Base-by-base conservation (phyloP, 768 basidiomycete species). In the Boletus sp. region DNA sequence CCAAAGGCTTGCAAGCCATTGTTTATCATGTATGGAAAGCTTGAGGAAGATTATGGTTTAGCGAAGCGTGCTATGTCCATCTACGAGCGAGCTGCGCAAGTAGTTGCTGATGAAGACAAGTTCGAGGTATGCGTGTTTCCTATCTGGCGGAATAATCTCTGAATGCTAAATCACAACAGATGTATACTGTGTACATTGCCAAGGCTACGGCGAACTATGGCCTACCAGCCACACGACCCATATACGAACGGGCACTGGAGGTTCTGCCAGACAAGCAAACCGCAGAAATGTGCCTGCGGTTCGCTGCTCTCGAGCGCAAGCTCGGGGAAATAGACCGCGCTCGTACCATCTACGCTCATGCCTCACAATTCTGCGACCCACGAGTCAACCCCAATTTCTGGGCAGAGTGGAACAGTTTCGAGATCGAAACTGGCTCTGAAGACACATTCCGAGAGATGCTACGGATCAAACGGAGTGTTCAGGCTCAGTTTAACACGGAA, bases 271-370 rank as follows among this genome's bases (percentile, higher is more conserved):
- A 98, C 75, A 81, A 83, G 46, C 92, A 98, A 76, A 97, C 96
- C 0, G 94, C 96, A 18, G 90, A 95, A 72, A 98, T 98, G 93
- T 98, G 95, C 71, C 79, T 98, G 20, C 91, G 94, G 45, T 99
- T 98, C 71, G 96, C 97, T 5, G 83, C 85, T 35, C 84, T 99
- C 65, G 97, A 99, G 73, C 88, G 96, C 64, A 99, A 99, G 71
- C 85, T 99, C 36, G 97, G 97, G 52, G 97, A 99, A 77, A 98
- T 99, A 72, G 97, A 99, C 76, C 83, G 97, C 28, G 97, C 97
- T 12, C 86, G 97, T 48, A 90, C 94, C 2, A 90, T 98, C 62
- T 98, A 96, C 64, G 96, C 94, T 2, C 96, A 98, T 68, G 96
- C 97, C 0, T 94, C 92, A 18, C 97, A 99, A 68, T 98, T 99